phyloP scores from a whole-genome alignment of 345 rosid genomes.

The Turnera subulata region DNA sequence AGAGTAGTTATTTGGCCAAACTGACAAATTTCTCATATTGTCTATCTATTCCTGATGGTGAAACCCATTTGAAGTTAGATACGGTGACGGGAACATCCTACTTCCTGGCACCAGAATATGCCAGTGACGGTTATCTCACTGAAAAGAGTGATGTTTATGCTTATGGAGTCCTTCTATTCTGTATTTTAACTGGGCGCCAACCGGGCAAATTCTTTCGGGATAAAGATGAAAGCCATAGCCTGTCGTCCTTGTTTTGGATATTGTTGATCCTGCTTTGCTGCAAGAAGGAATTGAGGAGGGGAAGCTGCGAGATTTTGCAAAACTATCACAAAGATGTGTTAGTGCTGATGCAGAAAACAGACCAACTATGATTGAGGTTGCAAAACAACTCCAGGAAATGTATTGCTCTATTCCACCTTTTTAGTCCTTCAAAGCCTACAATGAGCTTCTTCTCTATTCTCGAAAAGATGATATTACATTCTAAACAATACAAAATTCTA shows the following conservation, averaged over 20 bases:
- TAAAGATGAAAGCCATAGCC: too few relatives aligned
- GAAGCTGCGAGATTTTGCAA: not conserved
- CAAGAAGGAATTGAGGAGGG: not conserved
- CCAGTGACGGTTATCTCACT: not conserved
- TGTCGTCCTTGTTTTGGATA: not conserved
- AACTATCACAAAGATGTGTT: not conserved
- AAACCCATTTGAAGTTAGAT: not conserved
- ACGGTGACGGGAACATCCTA: not conserved
- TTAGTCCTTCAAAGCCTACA: too few relatives aligned
- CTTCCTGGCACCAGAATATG: not conserved
- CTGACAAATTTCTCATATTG: not conserved
- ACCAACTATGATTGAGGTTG: not conserved
- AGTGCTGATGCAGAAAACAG: not conserved
- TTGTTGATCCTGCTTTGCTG: not conserved
- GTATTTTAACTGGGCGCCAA: not conserved
- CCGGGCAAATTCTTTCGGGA: too few relatives aligned
- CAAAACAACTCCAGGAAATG: not conserved
- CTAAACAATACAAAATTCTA: too few relatives aligned
- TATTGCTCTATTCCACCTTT: not conserved
- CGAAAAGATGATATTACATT: too few relatives aligned
- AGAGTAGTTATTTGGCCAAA: not conserved
- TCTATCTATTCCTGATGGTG: not conserved
- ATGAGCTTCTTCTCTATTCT: too few relatives aligned
- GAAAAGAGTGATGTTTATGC: not conserved
- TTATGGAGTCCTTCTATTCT: not conserved